phyloP scores from a whole-genome alignment of 352 stramenopile species.

The Phytophthora foliorum region DNA sequence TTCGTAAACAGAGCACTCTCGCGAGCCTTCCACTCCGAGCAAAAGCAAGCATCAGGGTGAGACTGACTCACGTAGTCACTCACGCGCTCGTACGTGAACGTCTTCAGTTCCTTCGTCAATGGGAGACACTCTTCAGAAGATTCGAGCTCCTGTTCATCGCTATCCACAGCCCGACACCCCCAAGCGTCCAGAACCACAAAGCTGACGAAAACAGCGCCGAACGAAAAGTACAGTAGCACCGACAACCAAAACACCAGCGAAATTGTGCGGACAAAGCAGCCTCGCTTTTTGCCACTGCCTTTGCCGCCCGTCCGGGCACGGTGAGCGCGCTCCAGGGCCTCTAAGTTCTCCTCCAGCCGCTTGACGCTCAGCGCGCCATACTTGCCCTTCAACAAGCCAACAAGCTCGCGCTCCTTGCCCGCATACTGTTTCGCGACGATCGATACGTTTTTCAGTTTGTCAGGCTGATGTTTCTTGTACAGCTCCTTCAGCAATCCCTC shows the following conservation, averaged over 20 bases:
- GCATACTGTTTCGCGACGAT: constrained; percentile 65
- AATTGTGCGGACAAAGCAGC: constrained; percentile 40
- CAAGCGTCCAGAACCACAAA: constrained; percentile 48
- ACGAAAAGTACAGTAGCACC: constrained; percentile 39
- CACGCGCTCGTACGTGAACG: constrained; percentile 42
- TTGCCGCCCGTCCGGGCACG: constrained; percentile 10
- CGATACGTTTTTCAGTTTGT: constrained; percentile 73
- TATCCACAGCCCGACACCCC: constrained; percentile 36
- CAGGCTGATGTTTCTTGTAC: constrained; percentile 82
- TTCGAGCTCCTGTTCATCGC: constrained; percentile 34
- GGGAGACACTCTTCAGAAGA: constrained; percentile 30
- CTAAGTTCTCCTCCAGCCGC: constrained; percentile 68
- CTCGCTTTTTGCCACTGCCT: constrained; percentile 29
- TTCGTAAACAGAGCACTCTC: constrained; percentile 43
- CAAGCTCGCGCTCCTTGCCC: constrained; percentile 75
- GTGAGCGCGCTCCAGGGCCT: constrained; percentile 42
- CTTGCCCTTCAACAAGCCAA: constrained; percentile 68
- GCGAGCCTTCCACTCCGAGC: constrained; percentile 51
- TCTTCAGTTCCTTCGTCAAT: constrained; percentile 43
- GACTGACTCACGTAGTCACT: constrained; percentile 39
- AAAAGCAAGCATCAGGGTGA: constrained; percentile 52
- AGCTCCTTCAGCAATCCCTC: constrained; percentile 68
- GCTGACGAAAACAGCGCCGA: constrained; percentile 42
- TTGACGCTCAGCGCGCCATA: constrained; percentile 85
- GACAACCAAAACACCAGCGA: constrained; percentile 45